These are phyloP conservation scores for Stachybotrys elegans DNA, from an alignment of 2,329 filamentous ascomycete genomes.

Conservation along the genomic window DNA sequence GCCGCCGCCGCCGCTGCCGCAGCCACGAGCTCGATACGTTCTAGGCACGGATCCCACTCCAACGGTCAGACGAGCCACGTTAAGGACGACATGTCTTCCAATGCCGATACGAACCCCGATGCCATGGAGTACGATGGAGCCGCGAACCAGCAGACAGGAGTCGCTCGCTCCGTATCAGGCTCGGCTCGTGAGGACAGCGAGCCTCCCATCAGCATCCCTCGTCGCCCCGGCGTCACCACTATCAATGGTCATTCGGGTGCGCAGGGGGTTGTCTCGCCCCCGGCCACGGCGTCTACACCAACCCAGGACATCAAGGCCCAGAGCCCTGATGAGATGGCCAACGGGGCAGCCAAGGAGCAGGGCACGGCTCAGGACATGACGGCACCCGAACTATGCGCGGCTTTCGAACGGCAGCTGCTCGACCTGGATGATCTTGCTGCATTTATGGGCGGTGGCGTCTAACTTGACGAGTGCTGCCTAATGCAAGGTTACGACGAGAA, in stretches of 20 bases:
- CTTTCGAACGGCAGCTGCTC: constrained; percentile 55
- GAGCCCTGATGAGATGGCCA: constrained; percentile 25
- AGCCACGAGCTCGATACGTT: constrained; percentile 18
- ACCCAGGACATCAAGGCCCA: constrained; percentile 29
- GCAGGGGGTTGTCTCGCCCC: constrained; percentile 41
- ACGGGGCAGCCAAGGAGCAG: constrained; percentile 28
- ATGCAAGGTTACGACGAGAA: too few species aligned
- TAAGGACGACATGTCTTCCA: constrained; percentile 52
- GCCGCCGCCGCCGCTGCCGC: constrained; percentile 24
- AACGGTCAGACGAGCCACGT: constrained; percentile 25
- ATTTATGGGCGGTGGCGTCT: constrained; percentile 59
- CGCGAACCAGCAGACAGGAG: constrained; percentile 20
- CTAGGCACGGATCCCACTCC: constrained; percentile 25
- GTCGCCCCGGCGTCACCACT: constrained; percentile 51
- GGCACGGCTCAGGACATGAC: constrained; percentile 49
- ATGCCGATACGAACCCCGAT: constrained; percentile 50
- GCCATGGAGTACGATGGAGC: constrained; percentile 54
- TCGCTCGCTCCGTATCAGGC: constrained; percentile 31
- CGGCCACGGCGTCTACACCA: constrained; percentile 19
- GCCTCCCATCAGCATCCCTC: constrained; percentile 41
- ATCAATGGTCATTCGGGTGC: constrained; percentile 54
- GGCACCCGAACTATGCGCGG: constrained; percentile 50
- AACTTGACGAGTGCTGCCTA: too few species aligned
- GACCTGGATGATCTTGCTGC: constrained; percentile 57
- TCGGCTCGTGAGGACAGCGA: constrained; percentile 47